Base-by-base conservation (phyloP, 768 basidiomycete genomes). In the Pisolithus marmoratus region DNA sequence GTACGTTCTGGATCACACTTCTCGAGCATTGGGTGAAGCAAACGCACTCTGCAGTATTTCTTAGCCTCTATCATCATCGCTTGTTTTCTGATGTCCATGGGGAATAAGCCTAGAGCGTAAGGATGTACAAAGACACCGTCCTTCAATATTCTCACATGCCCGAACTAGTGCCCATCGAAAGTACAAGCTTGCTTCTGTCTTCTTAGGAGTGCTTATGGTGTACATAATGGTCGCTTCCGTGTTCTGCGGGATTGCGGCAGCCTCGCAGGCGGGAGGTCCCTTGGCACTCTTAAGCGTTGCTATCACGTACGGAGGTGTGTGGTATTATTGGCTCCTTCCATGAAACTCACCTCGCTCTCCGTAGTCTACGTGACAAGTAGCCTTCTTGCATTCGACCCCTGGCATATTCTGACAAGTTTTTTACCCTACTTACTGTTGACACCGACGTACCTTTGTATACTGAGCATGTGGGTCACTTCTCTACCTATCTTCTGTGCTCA, bases 391-490 rank as follows among this genome's bases (percentile, higher is more conserved):
- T 80, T 94, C 52, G 96, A 99, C 68, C 94, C 96, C 4, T 94
- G 92, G 91, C 95, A 98, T 70, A 83, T 98, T 74, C 45, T 96
- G 56, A 97, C 94, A 8, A 93, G 90, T 60, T 93, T 94, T 62
- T 59, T 85, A 14, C 92, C 90, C 46, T 99, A 96, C 63, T 69
- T 97, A 62, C 72, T 97, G 19, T 78, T 96, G 50, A 89, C 85
- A 3, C 91, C 94, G 24, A 83, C 81, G 26, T 89, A 87, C 58
- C 79, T 90, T 63, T 87, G 86, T 63, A 75, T 89, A 54, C 68
- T 90, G 50, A 85, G 83, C 66, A 83, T 93, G 85, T 90, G 51
- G 62, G 86, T 64, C 34, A 40, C 23, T 31, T 36, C 47, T 44
- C 20, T 52, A 2, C 7, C 23, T 46, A 22, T 20, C 24, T 17